Evolutionary conservation across 495 filamentous ascomycete species (phyloP).

Genomic region (Massariosphaeria phaeospora): DNA sequence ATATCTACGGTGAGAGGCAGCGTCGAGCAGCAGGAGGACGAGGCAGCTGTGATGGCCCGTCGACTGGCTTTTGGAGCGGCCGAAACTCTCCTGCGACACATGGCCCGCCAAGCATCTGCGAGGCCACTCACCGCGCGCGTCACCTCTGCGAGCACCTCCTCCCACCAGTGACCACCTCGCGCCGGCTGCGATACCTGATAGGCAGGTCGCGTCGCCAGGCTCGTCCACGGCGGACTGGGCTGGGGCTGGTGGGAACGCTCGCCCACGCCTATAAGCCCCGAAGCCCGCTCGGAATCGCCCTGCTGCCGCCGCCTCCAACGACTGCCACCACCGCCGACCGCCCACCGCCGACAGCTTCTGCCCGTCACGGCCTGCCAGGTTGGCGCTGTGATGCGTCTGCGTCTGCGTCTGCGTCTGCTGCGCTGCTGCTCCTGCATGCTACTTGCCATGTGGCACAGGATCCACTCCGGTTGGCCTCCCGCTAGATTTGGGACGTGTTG

Average conservation of each 20-base stretch:
- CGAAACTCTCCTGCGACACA: constrained; percentile 19
- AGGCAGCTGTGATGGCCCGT: not conserved
- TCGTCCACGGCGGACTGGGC: constrained; percentile 1
- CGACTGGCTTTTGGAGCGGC: constrained; percentile 10
- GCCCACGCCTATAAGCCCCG: not conserved
- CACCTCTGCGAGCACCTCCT: constrained; percentile 1
- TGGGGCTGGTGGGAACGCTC: not conserved
- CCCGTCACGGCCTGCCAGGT: not conserved
- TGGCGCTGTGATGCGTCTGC: constrained; percentile 8
- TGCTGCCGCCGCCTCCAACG: too few species aligned
- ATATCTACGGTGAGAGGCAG: not conserved
- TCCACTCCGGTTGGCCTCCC: too few species aligned
- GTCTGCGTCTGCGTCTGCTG: too few species aligned
- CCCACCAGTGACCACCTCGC: not conserved
- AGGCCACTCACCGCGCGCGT: constrained; percentile 17
- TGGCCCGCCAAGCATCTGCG: not conserved
- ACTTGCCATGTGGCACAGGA: too few species aligned
- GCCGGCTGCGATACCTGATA: constrained; percentile 11
- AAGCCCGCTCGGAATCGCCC: not conserved
- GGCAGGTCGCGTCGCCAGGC: not conserved
- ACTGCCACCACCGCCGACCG: not conserved
- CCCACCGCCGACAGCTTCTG: not conserved
- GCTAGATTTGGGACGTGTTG: too few species aligned
- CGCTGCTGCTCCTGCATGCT: too few species aligned
- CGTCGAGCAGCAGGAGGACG: not conserved